These are phyloP conservation scores for Pichia nanzhaoensis DNA, from an alignment of 805 yeast genomes.

Conservation along the genomic window DNA sequence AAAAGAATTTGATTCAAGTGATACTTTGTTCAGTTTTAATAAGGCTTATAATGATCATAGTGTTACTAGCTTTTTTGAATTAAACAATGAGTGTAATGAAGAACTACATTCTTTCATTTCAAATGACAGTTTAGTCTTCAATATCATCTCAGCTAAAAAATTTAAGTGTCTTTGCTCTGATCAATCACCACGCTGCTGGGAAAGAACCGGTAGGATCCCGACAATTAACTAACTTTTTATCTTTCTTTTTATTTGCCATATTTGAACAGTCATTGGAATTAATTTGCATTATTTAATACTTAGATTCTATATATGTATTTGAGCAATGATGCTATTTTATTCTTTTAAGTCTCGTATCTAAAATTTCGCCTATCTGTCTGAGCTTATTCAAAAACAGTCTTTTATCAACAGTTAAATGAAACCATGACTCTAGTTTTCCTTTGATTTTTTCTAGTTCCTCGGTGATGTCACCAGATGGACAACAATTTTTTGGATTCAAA, in stretches of 20 bases:
- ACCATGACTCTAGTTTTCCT: constrained; percentile 17
- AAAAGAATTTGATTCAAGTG: too few relatives aligned
- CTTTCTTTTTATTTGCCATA: not conserved
- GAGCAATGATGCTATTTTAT: not conserved
- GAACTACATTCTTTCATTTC: constrained; percentile 6
- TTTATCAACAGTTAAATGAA: constrained; percentile 13
- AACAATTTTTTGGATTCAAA: constrained; percentile 45
- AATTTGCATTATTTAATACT: not conserved
- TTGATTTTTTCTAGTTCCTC: constrained; percentile 6
- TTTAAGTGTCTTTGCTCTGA: constrained; percentile 6
- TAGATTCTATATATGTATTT: not conserved
- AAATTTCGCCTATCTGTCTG: constrained; percentile 6
- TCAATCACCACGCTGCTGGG: constrained; percentile 3
- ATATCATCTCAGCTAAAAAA: not conserved
- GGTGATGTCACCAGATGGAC: not conserved
- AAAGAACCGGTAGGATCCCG: constrained; percentile 7
- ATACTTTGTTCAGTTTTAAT: too few relatives aligned
- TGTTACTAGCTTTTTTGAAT: not conserved
- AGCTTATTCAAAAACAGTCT: constrained; percentile 10
- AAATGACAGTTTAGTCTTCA: not conserved
- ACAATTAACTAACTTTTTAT: not conserved
- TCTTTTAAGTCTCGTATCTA: constrained; percentile 7
- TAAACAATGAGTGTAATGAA: not conserved
- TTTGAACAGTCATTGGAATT: not conserved
- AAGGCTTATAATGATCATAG: not conserved